Conservation (phyloP, 2,329 filamentous ascomycete species). For the Xylariaceae sp. region DNA sequence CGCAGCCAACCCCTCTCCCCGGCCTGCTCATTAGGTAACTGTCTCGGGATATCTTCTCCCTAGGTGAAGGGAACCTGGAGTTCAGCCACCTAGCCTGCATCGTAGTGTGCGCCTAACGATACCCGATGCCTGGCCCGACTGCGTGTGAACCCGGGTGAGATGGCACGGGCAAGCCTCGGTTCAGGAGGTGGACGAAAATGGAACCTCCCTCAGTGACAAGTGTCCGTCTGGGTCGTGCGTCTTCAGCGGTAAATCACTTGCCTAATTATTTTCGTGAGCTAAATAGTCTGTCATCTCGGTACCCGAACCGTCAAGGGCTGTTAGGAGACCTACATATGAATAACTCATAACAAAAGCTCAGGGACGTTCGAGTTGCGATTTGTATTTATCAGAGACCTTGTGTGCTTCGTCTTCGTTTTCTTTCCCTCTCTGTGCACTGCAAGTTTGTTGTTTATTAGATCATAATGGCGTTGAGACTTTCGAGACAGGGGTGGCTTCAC, state of each 20-base stretch:
- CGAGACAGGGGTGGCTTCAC: not conserved
- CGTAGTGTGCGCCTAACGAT: not conserved
- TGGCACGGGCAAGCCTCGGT: not conserved
- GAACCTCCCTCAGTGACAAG: too few species aligned
- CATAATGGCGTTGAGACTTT: conserved; percentile 1
- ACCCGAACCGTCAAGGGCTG: too few species aligned
- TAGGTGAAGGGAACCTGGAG: not conserved
- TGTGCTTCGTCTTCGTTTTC: not conserved
- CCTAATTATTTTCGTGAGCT: not conserved
- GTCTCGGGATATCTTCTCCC: not conserved
- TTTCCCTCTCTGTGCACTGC: not conserved
- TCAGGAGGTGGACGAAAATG: too few species aligned
- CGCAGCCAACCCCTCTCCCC: not conserved
- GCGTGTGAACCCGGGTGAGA: not conserved
- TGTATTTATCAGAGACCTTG: not conserved
- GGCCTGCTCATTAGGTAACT: not conserved
- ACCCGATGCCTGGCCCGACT: not conserved
- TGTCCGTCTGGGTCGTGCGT: too few species aligned
- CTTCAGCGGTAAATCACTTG: too few species aligned
- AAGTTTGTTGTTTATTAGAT: not conserved
- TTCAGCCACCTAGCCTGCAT: not conserved
- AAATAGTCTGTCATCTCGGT: not conserved
- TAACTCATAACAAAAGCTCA: too few species aligned
- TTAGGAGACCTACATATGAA: too few species aligned
- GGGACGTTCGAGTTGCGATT: too few species aligned